Evolutionary conservation across 1,284 basidiomycete genomes (phyloP), one percentile per base, ranked within the genome.

Genomic region (Cryptococcus depauperatus): DNA sequence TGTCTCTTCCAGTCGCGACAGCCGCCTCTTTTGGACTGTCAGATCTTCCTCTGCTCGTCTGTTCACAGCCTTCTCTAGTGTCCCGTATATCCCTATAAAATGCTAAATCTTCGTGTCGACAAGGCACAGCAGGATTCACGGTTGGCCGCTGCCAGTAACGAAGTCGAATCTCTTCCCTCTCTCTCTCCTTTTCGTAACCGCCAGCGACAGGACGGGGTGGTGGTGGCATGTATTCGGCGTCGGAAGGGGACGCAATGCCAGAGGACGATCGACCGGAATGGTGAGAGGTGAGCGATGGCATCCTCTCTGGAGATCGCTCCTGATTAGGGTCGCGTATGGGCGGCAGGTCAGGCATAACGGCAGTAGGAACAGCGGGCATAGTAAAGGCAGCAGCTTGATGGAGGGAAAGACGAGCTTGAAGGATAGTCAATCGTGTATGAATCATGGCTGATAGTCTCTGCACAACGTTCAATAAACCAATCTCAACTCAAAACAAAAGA

Each of bases 391-490:
- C 59, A n/a, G 60, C 54, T 18, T 56, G 53, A 44, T 61, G 62
- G 1, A 62, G 49, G 4, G 52, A 58, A 3, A 68, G 54, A 27
- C 64, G 54, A n/a, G 66, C 66, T 55, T 68, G 66, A 34, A 67
- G 64, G 38, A 69, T 56, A 22, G 66, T 64, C 23, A 69, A 52
- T 35, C 66, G 61, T 27, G 66, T 68, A 45, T 66, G 64, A 35
- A 68, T 66, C 35, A 69, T 52, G n/a, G 67, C 54, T 1, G 67
- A 66, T 18, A 69, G 55, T 22, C 67, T 60, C 62, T 67, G 41
- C 18, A 35, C 25, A 14, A 44, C 22, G 26, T 13, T n/a, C n/a
- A n/a, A n/a, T n/a, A n/a, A 2, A 22, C 19, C 29, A 32, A 44
- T 21, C 14, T 27, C 13, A 16, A 26, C 23, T 3, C 37, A 26